Evolutionary conservation across 768 basidiomycete species (phyloP).

Genomic region (Leccinum imitatum): DNA sequence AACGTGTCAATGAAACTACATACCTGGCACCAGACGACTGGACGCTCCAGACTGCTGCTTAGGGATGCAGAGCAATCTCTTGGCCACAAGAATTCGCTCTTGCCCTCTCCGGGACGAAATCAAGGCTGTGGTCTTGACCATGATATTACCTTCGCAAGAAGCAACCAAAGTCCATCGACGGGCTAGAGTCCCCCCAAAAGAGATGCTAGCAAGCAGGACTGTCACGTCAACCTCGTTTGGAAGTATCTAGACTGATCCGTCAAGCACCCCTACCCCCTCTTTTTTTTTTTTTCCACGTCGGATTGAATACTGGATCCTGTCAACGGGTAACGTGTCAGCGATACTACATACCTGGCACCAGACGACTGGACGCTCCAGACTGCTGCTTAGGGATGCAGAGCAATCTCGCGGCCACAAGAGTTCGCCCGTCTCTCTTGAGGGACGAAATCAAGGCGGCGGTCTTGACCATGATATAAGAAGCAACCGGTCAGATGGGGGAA

Average conservation of each 20-base stretch:
- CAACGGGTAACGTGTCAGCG: no score
- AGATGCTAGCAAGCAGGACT: not conserved
- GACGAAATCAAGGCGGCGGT: not conserved
- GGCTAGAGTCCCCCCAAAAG: not conserved
- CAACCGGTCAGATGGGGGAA: not conserved
- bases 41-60: not conserved
- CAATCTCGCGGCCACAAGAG: not conserved
- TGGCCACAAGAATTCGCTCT: no score
- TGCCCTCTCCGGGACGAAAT: not conserved
- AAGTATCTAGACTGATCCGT: no score
- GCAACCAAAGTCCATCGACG: not conserved
- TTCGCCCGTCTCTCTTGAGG: not conserved
- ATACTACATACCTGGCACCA: no score
- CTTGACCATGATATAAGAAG: no score
- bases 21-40: not conserved
- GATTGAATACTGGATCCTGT: no score
- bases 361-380: no score
- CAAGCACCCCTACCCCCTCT: no score
- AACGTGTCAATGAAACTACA: not conserved
- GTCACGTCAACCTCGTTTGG: no score
- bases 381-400: no score
- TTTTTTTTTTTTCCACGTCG: no score
- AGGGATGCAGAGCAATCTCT: not conserved
- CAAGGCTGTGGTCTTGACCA: not conserved
- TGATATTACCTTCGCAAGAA: no score